Evolutionary conservation across 768 basidiomycete species (phyloP).

Genomic region (Mycena pura): DNA sequence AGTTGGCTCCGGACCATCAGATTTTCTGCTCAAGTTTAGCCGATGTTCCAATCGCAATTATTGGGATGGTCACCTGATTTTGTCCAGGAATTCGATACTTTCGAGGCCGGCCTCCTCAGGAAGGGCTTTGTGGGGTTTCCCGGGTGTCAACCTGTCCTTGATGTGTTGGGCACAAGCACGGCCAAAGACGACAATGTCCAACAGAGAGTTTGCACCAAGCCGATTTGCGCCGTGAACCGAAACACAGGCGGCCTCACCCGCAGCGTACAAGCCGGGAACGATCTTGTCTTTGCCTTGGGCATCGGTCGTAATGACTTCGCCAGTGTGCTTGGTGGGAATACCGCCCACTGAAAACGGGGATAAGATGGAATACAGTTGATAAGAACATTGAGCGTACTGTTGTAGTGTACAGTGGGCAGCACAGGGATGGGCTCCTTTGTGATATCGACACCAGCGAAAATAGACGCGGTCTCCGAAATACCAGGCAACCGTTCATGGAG

Average conservation of each 20-base stretch:
- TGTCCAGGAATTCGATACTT: constrained; percentile 88
- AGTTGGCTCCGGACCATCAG: constrained; percentile 84
- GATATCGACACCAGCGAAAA: constrained; percentile 98
- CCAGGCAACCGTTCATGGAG: constrained; percentile 97
- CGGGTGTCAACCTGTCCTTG: constrained; percentile 86
- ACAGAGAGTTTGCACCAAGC: constrained; percentile 97
- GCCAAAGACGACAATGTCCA: constrained; percentile 99
- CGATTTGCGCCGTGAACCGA: constrained; percentile 99
- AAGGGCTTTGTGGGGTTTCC: constrained; percentile 89
- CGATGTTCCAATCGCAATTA: not conserved
- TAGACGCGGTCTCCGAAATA: constrained; percentile 99
- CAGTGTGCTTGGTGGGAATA: constrained; percentile 98
- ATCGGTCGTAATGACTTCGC: constrained; percentile 91
- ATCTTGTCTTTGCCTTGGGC: constrained; percentile 90
- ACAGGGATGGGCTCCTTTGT: constrained; percentile 99
- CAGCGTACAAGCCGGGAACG: constrained; percentile 97
- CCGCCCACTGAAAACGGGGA: constrained; percentile 80
- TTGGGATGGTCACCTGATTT: constrained; percentile 65
- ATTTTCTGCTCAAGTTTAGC: constrained; percentile 52
- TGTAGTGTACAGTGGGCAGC: constrained; percentile 97
- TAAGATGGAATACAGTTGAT: constrained; percentile 15
- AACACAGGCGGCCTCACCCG: constrained; percentile 98
- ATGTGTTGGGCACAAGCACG: constrained; percentile 99
- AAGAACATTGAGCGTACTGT: constrained; percentile 66
- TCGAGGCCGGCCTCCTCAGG: constrained; percentile 85